Percentiles rank a stretch among this genome's conserved stretches.
phyloP scores from a whole-genome alignment of 768 basidiomycete genomes.

The Gyrodon lividus region DNA sequence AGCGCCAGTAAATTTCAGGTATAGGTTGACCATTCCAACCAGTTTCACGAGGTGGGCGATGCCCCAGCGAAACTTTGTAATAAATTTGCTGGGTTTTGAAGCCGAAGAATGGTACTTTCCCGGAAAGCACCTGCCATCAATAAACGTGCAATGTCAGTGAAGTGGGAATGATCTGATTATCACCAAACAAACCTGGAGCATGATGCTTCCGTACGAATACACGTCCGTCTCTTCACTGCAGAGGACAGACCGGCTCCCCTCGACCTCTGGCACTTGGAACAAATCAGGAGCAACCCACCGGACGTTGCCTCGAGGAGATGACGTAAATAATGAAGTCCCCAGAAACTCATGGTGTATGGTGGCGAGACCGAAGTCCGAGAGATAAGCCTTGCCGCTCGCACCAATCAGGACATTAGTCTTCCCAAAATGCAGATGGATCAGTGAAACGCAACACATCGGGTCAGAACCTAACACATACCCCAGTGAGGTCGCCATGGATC shows the following conservation, averaged over 20 bases:
- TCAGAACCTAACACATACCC: conserved; percentile 8
- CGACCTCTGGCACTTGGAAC: background rate
- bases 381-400: background rate
- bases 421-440: background rate
- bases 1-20: background rate
- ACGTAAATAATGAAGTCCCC: conserved; percentile 19
- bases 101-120: background rate
- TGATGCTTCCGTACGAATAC: background rate
- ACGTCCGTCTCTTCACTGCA: background rate
- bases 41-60: no score
- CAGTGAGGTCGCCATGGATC: conserved; percentile 36
- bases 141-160: background rate
- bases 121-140: background rate
- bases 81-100: background rate
- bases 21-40: background rate
- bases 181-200: background rate
- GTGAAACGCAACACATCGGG: no score
- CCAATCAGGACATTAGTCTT: conserved; percentile 5
- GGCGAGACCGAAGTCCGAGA: conserved; percentile 43
- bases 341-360: conserved; percentile 36
- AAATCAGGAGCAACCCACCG: conserved; percentile 8
- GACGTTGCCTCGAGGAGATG: background rate
- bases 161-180: conserved; percentile 4
- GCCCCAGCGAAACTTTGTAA: background rate
- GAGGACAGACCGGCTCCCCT: background rate